Base-by-base conservation (phyloP, 257 asterid genomes). In the Cruciata laevipes region DNA sequence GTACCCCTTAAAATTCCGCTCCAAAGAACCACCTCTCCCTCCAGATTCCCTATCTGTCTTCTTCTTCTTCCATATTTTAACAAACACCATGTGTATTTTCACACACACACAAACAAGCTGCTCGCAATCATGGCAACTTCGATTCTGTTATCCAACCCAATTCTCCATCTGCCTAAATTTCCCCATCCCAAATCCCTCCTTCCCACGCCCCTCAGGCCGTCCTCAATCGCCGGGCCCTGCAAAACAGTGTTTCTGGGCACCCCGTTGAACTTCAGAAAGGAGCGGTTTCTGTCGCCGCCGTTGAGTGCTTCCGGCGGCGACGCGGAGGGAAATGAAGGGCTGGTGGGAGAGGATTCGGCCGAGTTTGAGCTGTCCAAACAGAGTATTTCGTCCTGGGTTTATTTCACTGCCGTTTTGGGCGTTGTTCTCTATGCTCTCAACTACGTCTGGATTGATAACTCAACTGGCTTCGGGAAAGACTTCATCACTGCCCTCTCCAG, bases 301-400 rank as follows among this genome's bases (percentile, higher is more conserved):
- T 13, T 59, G 5, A 32, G 70, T 16, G 58, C 74, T 16, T 85
- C 82, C 23, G 84, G 85, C 38, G 69, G 79, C 8, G 73, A 79
- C 5, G n/a, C 61, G n/a, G 94, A 85, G 42, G 62, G 73, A 25
- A 85, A 30, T 67, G 88, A 33, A 23, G 77, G 59, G 61, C 42
- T 79, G 65, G 91, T 82, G 27, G 99, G 96, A 16, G 99, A 90
- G 71, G 97, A 94, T 79, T 88, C 95, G 0, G 99, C 99, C 17
- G 80, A 81, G 69, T 94, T 94, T 69, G 75, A 76, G 18, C 65
- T 88, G 47, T 80, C 95, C 62, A 69, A 87, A 10, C 99, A 94
- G 82, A 86, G 82, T 73, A 66, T 90, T 61, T 76, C 91, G 13
- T 94, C 99, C 23, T 94, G 99, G 99, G 61, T 79, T 63, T 94